Percentiles rank a stretch among this genome's conserved stretches.
Evolutionary conservation across 345 rosid genomes (phyloP).

Genomic region (Acer yangbiense): DNA sequence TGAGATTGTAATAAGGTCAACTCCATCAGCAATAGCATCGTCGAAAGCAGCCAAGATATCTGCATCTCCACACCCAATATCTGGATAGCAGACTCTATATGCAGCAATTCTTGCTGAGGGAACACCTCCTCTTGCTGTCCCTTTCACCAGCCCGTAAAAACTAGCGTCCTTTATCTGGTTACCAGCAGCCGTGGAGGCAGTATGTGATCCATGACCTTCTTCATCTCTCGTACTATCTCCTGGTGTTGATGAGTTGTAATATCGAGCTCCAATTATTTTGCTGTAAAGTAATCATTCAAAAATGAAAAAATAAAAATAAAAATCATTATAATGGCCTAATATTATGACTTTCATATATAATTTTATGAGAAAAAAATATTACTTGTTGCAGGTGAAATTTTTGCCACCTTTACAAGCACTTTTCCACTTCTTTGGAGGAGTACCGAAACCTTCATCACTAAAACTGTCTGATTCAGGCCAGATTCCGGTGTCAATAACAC

Average conservation of each 20-base stretch:
- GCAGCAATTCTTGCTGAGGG: slow-evolving; percentile 64
- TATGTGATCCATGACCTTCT: slow-evolving; percentile 53
- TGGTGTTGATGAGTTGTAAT: not conserved
- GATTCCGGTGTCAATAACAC: slow-evolving; percentile 44
- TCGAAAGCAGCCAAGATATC: slow-evolving; percentile 48
- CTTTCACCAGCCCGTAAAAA: slow-evolving; percentile 49
- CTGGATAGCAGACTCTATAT: slow-evolving; percentile 32
- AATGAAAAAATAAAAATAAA: not conserved
- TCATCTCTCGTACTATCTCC: slow-evolving; percentile 29
- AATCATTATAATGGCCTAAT: not conserved
- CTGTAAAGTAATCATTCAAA: slow-evolving; percentile 19
- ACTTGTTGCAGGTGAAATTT: slow-evolving; percentile 64
- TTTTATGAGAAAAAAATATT: not conserved
- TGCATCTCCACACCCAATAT: not conserved
- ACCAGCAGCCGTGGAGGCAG: slow-evolving; percentile 75
- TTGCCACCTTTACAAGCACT: slow-evolving; percentile 39
- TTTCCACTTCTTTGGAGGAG: slow-evolving; percentile 53
- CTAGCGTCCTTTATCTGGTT: slow-evolving; percentile 36
- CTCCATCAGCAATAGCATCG: slow-evolving; percentile 70
- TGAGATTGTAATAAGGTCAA: slow-evolving; percentile 47
- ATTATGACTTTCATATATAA: not conserved
- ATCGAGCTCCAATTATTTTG: slow-evolving; percentile 49
- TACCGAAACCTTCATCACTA: slow-evolving; percentile 46
- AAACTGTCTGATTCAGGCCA: slow-evolving; percentile 56
- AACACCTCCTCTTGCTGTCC: slow-evolving; percentile 61